Conservation (phyloP, 2,329 filamentous ascomycete species). For the Ambrosiella cleistominuta region DNA sequence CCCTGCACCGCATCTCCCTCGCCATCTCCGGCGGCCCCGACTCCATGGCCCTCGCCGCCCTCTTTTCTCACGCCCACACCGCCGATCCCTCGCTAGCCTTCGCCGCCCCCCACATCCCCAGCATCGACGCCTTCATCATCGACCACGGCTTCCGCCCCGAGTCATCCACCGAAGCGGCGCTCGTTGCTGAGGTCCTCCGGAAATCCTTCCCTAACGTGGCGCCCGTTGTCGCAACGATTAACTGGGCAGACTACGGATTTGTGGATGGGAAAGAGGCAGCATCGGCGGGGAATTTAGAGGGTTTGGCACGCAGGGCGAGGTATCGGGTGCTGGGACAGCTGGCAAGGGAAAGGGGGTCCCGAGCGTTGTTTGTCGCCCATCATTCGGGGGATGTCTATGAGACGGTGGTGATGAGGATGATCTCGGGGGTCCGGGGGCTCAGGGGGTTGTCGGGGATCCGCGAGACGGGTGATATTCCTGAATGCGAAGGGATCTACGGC, state of each 20-base stretch:
- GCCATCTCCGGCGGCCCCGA: conserved; percentile 88
- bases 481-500: conserved; percentile 60
- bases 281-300: conserved; percentile 51
- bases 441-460: conserved; percentile 58
- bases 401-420: conserved; percentile 65
- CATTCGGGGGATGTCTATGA: conserved; percentile 86
- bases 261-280: conserved; percentile 16
- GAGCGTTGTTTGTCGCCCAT: conserved; percentile 60
- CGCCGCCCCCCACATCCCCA: conserved; percentile 27
- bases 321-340: conserved; percentile 52
- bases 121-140: conserved; percentile 32
- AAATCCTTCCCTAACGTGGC: conserved; percentile 20
- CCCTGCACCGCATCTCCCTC: conserved; percentile 23
- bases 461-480: conserved; percentile 52
- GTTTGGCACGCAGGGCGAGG: conserved; percentile 52
- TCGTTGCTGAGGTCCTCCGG: conserved; percentile 25
- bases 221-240: conserved; percentile 19
- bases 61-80: conserved; percentile 38
- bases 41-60: conserved; percentile 82
- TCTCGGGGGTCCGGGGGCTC: conserved; percentile 42
- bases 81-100: conserved; percentile 22
- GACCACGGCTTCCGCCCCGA: conserved; percentile 39
- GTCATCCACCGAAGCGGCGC: conserved; percentile 33
- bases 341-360: conserved; percentile 34
- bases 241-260: conserved; percentile 11